Percentiles rank a stretch among this genome's conserved stretches.
Evolutionary conservation across 2,329 filamentous ascomycete genomes (phyloP).

Genomic region (Nothophoma quercina): DNA sequence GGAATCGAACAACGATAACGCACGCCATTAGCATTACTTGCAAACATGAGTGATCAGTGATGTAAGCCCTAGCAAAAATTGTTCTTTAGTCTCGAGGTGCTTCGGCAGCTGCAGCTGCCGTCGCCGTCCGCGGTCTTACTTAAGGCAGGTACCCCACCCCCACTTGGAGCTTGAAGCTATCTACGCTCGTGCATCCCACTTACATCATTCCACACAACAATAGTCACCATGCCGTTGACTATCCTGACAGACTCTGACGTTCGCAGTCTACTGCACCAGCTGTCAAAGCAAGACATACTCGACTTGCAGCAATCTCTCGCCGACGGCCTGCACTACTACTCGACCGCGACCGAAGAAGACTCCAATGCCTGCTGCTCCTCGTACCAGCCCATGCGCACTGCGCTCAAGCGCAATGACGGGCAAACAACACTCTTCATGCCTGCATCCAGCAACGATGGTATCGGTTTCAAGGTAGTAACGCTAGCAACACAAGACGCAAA

Average conservation of each 20-base stretch:
- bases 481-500: conserved; percentile 50
- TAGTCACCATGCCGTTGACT: conserved; percentile 63
- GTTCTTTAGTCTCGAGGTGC: not conserved
- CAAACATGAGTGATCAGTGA: conserved; percentile 28
- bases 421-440: conserved; percentile 73
- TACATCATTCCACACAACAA: conserved; percentile 11
- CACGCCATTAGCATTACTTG: conserved; percentile 39
- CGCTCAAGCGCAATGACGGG: conserved; percentile 67
- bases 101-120: not conserved
- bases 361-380: conserved; percentile 63
- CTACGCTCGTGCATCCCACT: conserved; percentile 3
- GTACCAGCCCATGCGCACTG: conserved; percentile 69
- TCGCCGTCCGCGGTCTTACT: not conserved
- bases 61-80: conserved; percentile 19
- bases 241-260: conserved; percentile 66
- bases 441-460: conserved; percentile 64
- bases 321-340: conserved; percentile 70
- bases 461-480: conserved; percentile 72
- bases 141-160: conserved; percentile 10
- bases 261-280: conserved; percentile 61
- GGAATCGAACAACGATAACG: conserved; percentile 46
- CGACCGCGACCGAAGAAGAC: conserved; percentile 66
- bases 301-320: conserved; percentile 65
- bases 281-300: conserved; percentile 64
- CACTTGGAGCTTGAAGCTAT: conserved; percentile 5